Percentiles rank a stretch among this genome's conserved stretches.
Conservation (phyloP, 176 grass and related monocot species). For the Areca catechu region DNA sequence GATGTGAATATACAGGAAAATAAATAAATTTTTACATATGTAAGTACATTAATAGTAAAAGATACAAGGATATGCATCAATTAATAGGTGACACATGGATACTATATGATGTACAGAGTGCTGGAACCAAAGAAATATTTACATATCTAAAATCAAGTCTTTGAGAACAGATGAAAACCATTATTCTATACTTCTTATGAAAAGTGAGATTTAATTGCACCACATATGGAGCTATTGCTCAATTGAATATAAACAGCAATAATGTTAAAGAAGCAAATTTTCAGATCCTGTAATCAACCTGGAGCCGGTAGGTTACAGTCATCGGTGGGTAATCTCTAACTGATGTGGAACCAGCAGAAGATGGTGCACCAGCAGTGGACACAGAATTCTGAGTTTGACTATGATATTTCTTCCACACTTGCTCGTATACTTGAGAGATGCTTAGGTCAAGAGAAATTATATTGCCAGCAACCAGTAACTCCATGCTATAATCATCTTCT, state of each 20-base stretch:
- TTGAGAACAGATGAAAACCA: no score
- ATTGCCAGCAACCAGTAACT: conserved; percentile 87
- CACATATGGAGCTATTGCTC: no score
- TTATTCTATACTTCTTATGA: no score
- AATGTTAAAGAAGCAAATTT: neutral
- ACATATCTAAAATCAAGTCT: no score
- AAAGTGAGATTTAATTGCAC: no score
- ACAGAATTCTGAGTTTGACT: conserved; percentile 55
- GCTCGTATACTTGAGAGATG: conserved; percentile 88
- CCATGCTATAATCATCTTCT: conserved; percentile 96
- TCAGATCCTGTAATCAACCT: conserved; percentile 35
- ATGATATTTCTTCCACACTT: conserved; percentile 90
- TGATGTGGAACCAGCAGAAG: conserved; percentile 36
- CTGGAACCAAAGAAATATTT: no score
- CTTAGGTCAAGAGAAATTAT: conserved; percentile 99
- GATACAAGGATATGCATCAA: no score
- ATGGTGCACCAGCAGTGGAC: conserved; percentile 28
- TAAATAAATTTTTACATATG: no score
- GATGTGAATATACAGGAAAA: no score
- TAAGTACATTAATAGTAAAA: no score
- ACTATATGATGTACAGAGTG: no score
- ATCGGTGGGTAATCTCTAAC: conserved; percentile 83
- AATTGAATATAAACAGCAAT: neutral
- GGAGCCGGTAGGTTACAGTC: conserved; percentile 88
- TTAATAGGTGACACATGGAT: no score